phyloP scores from a whole-genome alignment of 192 early-diverging fungal genomes.

The Backusella psychrophila region DNA sequence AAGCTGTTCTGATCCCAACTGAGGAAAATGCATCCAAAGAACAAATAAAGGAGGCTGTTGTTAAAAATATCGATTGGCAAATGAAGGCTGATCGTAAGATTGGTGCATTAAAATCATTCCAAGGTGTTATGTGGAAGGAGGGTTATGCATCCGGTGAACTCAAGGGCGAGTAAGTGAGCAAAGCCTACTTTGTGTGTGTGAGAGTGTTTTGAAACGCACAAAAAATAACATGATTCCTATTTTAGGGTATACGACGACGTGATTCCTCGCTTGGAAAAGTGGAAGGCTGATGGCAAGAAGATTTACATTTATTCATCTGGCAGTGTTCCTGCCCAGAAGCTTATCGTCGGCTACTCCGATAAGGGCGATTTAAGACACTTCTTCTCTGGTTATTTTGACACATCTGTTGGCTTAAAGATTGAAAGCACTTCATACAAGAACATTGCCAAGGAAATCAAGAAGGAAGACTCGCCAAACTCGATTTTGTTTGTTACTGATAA shows the following conservation, averaged over 20 bases:
- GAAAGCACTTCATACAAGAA: slow-evolving; percentile 64
- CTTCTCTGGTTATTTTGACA: slow-evolving; percentile 91
- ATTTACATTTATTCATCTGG: slow-evolving; percentile 98
- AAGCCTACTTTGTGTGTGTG: not conserved
- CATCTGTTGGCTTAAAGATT: slow-evolving; percentile 80
- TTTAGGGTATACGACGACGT: slow-evolving; percentile 87
- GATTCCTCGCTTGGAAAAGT: slow-evolving; percentile 67
- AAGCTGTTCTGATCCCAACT: slow-evolving; percentile 42
- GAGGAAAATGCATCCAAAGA: slow-evolving; percentile 39
- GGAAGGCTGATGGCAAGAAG: slow-evolving; percentile 57
- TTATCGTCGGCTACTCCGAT: slow-evolving; percentile 82
- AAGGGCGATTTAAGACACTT: slow-evolving; percentile 74
- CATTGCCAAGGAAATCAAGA: slow-evolving; percentile 71
- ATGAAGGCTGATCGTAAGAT: slow-evolving; percentile 89
- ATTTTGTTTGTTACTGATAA: slow-evolving; percentile 95
- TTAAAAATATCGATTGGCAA: slow-evolving; percentile 76
- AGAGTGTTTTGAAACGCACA: not conserved
- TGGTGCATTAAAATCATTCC: slow-evolving; percentile 83
- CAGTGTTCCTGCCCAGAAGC: slow-evolving; percentile 89
- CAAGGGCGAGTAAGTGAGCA: slow-evolving; percentile 63
- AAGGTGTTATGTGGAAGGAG: slow-evolving; percentile 95
- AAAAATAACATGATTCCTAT: not conserved
- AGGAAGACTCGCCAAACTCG: slow-evolving; percentile 32
- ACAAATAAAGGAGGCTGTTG: slow-evolving; percentile 51
- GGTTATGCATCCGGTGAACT: slow-evolving; percentile 80